Percentiles rank a stretch among this genome's conserved stretches.
Evolutionary conservation across 495 filamentous ascomycete species (phyloP).

Genomic region (Xylaria bambusicola): DNA sequence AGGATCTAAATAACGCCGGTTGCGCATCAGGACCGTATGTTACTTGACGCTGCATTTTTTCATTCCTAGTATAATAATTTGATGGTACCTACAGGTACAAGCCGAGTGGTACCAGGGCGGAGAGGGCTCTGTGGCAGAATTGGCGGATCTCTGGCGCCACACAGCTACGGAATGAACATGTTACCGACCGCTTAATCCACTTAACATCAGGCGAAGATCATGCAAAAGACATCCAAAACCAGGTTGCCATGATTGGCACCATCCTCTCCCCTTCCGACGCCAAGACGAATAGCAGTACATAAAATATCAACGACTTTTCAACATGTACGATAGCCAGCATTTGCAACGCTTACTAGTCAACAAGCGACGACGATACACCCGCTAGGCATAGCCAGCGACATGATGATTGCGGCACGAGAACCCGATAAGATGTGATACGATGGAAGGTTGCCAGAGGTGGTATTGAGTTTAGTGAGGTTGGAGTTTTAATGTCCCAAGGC

Average conservation of each 20-base stretch:
- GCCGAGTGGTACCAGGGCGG: background rate
- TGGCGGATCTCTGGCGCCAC: background rate
- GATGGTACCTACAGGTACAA: background rate
- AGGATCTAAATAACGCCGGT: constrained; percentile 5
- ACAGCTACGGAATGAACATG: constrained; percentile 5
- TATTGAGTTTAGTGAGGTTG: no score
- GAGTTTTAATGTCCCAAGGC: no score
- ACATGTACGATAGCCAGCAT: background rate
- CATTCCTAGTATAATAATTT: background rate
- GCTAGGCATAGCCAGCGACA: background rate
- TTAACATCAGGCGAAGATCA: background rate
- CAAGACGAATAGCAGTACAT: background rate
- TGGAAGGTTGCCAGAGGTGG: no score
- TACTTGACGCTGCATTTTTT: background rate
- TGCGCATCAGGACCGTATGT: constrained; percentile 14
- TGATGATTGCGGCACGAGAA: no score
- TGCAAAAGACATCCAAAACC: background rate
- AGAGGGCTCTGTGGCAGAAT: background rate
- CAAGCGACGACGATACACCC: no score
- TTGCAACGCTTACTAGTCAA: no score
- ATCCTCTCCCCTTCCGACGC: background rate
- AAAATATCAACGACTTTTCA: background rate
- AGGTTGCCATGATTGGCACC: background rate
- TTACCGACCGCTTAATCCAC: constrained; percentile 7
- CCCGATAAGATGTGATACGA: no score